Percentiles rank a stretch among this genome's conserved stretches.
These are phyloP conservation scores for Dryas integrifolia DNA, from an alignment of 331 rosid species.

Conservation along the genomic window DNA sequence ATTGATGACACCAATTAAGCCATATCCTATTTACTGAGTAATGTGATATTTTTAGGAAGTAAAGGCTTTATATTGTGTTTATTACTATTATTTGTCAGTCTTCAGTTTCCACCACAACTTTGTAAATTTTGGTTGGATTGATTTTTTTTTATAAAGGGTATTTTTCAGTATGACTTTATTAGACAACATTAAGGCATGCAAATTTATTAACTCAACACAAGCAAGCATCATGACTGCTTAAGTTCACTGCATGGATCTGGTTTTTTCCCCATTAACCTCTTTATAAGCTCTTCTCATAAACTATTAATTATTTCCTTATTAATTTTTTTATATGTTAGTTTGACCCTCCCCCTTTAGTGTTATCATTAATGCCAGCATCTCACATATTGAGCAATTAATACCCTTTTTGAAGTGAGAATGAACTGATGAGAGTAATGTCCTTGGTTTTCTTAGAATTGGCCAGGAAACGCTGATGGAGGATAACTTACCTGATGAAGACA, in stretches of 20 bases:
- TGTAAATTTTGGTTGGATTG: not conserved
- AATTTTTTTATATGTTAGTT: not conserved
- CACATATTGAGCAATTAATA: not conserved
- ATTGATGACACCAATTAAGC: conserved; percentile 19
- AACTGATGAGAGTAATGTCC: conserved; percentile 11
- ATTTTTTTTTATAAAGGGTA: not conserved
- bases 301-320: not conserved
- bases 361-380: not conserved
- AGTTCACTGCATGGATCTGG: not conserved
- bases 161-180: not conserved
- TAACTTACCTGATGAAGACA: conserved; percentile 66
- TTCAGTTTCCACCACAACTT: not conserved
- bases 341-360: too few species aligned
- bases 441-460: conserved; percentile 59
- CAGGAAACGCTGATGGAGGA: conserved; percentile 76
- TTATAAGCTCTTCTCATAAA: not conserved
- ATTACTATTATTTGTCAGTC: conserved; percentile 1
- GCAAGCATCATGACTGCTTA: not conserved
- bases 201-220: conserved; percentile 1
- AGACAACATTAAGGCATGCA: not conserved
- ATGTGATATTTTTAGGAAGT: not conserved
- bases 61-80: not conserved
- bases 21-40: conserved; percentile 4
- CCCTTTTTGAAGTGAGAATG: not conserved
- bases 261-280: not conserved